These are phyloP conservation scores for Cryptococcus hybrid DNA, from an alignment of 1,284 basidiomycete species.

Conservation along the genomic window DNA sequence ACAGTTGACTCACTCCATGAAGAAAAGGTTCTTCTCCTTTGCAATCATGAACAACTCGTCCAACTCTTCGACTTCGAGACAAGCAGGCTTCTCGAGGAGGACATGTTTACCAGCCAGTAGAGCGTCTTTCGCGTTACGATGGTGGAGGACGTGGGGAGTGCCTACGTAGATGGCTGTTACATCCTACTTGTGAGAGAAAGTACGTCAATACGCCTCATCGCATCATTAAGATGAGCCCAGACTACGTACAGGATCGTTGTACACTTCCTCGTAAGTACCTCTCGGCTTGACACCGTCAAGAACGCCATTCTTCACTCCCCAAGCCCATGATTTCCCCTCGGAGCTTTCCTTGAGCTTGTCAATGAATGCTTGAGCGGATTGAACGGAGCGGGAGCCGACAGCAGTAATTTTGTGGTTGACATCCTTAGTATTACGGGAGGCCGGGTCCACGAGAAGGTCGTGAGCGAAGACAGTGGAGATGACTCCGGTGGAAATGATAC, in stretches of 20 bases:
- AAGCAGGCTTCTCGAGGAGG: constrained; percentile 74
- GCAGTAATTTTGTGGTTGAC: constrained; percentile 72
- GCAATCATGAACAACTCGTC: constrained; percentile 67
- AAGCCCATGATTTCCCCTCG: constrained; percentile 8
- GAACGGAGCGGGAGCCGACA: constrained; percentile 71
- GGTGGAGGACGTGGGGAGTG: constrained; percentile 84
- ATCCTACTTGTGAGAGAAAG: no score
- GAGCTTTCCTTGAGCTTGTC: constrained; percentile 40
- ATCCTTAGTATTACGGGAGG: constrained; percentile 64
- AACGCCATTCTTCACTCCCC: constrained; percentile 27
- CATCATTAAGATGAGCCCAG: no score
- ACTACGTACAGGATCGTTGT: constrained; percentile 59
- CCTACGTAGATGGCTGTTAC: constrained; percentile 61
- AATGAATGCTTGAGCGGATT: constrained; percentile 72
- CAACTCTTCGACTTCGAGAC: constrained; percentile 53
- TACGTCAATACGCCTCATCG: no score
- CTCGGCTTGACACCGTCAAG: constrained; percentile 59
- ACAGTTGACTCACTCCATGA: constrained; percentile 74
- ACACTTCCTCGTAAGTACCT: constrained; percentile 75
- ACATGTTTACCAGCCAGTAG: constrained; percentile 62
- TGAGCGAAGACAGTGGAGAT: constrained; percentile 24
- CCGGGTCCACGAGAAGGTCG: constrained; percentile 30
- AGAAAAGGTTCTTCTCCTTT: constrained; percentile 71
- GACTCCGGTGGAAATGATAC: constrained; percentile 49
- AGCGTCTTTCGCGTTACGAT: constrained; percentile 65